Conservation (phyloP, 192 early-diverging fungal genomes). For the Neocallimastix lanati region DNA sequence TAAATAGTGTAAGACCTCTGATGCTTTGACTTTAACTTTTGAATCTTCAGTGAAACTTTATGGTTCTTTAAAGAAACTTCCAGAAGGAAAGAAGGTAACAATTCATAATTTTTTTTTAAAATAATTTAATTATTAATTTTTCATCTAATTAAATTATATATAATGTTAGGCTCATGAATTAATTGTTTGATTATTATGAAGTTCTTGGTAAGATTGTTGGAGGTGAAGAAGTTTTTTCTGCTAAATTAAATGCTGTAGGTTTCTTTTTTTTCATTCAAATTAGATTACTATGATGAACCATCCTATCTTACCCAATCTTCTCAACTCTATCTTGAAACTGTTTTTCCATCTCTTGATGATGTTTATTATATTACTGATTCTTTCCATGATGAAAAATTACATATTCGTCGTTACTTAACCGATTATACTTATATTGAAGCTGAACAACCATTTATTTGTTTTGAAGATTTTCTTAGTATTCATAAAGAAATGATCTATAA, state of each 20-base stretch:
- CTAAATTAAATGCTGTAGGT: conserved; percentile 58
- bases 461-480: conserved; percentile 68
- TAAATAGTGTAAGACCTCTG: conserved; percentile 72
- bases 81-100: conserved; percentile 82
- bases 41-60: conserved; percentile 85
- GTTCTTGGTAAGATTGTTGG: conserved; percentile 79
- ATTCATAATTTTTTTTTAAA: too few species aligned
- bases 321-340: conserved; percentile 95
- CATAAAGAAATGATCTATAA: conserved; percentile 73
- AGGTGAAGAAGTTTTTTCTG: conserved; percentile 80
- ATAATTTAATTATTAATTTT: too few species aligned
- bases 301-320: conserved; percentile 97
- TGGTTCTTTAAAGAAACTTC: conserved; percentile 71
- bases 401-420: conserved; percentile 87
- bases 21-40: conserved; percentile 75
- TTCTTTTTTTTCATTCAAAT: conserved; percentile 45
- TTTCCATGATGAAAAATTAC: conserved; percentile 91
- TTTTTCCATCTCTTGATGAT: conserved; percentile 82
- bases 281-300: conserved; percentile 91
- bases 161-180: conserved; percentile 98
- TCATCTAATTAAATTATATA: too few species aligned
- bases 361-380: conserved; percentile 92
- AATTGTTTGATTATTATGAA: conserved; percentile 86
- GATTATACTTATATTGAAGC: conserved; percentile 95
- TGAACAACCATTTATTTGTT: conserved; percentile 84